Conservation (phyloP, 495 filamentous ascomycete genomes). For the Neurospora sp. region DNA sequence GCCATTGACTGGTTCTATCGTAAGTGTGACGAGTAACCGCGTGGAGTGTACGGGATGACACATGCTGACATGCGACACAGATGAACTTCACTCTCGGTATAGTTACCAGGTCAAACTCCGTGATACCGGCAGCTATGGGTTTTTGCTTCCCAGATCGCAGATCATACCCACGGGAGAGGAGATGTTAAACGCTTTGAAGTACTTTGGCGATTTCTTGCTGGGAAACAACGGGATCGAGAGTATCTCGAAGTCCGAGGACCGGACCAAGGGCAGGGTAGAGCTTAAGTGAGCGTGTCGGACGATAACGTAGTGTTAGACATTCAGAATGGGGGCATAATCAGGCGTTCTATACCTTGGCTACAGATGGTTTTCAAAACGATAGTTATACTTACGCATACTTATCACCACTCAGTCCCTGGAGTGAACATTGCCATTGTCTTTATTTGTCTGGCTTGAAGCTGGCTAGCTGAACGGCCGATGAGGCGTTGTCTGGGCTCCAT, state of each 20-base stretch:
- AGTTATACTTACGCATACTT: not conserved
- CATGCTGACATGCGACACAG: slow-evolving; percentile 3
- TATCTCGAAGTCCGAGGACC: slow-evolving; percentile 1
- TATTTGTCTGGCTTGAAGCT: not conserved
- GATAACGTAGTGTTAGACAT: slow-evolving; percentile 11
- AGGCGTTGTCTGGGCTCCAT: not conserved
- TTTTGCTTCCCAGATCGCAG: slow-evolving; percentile 75
- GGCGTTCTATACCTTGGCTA: not conserved
- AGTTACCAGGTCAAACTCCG: slow-evolving; percentile 92
- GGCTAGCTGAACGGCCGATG: not conserved
- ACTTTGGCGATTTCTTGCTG: slow-evolving; percentile 68
- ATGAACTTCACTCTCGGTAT: slow-evolving; percentile 69
- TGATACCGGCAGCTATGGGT: slow-evolving; percentile 90
- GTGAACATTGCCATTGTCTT: not conserved
- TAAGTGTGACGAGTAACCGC: slow-evolving; percentile 4
- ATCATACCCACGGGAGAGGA: slow-evolving; percentile 89
- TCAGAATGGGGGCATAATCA: not conserved
- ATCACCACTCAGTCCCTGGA: not conserved
- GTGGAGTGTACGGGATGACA: not conserved
- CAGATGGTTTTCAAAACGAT: not conserved
- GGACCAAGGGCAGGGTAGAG: slow-evolving; percentile 4
- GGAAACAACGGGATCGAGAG: slow-evolving; percentile 50
- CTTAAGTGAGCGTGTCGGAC: slow-evolving; percentile 3
- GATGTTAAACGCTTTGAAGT: slow-evolving; percentile 66
- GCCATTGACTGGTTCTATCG: slow-evolving; percentile 94